Evolutionary conservation across 768 basidiomycete genomes (phyloP).

Genomic region (Amanita pseudoporphyria): DNA sequence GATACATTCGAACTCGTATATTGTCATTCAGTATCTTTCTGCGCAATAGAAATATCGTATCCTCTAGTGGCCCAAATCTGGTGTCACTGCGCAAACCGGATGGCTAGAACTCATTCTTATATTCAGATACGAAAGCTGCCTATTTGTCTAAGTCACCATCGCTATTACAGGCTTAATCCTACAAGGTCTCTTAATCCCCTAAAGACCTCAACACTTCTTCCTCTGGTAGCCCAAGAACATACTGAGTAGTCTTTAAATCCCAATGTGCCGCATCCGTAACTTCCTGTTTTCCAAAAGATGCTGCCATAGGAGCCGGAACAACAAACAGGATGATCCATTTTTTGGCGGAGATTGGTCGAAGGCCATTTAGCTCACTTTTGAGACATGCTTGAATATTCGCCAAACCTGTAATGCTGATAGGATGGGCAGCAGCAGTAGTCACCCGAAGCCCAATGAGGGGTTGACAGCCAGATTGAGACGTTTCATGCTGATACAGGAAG

Average conservation of each 20-base stretch:
- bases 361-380: not conserved
- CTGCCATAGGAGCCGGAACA: not conserved
- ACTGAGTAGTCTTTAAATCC: not conserved
- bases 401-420: not conserved
- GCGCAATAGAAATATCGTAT: too few species aligned
- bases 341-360: not conserved
- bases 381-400: not conserved
- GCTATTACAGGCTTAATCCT: too few species aligned
- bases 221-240: not conserved
- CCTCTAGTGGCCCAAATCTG: too few species aligned
- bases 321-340: conserved; percentile 2
- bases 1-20: too few species aligned
- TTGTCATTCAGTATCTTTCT: too few species aligned
- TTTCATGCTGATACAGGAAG: conserved; percentile 3
- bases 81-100: too few species aligned
- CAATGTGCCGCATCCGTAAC: not conserved
- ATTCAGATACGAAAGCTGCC: too few species aligned
- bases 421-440: not conserved
- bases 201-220: not conserved
- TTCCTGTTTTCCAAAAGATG: not conserved
- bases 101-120: too few species aligned
- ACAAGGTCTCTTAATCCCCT: too few species aligned
- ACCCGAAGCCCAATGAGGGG: conserved; percentile 5
- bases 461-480: not conserved
- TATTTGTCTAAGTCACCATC: too few species aligned